These are phyloP conservation scores for Ophiobolus disseminans DNA, from an alignment of 2,329 filamentous ascomycete genomes.

Conservation along the genomic window DNA sequence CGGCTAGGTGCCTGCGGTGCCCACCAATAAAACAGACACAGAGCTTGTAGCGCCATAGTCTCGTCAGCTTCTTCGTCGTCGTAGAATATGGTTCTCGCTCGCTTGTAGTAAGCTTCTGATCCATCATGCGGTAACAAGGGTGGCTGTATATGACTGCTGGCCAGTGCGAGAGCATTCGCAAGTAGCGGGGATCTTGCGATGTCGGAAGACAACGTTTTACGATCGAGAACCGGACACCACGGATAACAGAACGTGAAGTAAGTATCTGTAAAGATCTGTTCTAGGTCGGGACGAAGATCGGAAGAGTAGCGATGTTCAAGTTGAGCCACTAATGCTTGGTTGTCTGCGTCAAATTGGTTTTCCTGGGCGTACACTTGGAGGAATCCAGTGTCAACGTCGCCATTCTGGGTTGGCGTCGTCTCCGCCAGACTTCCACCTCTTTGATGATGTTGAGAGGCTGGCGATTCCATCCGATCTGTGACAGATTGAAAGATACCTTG, in stretches of 20 bases:
- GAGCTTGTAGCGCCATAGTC: conserved; percentile 23
- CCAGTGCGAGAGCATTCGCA: conserved; percentile 27
- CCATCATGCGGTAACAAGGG: conserved; percentile 28
- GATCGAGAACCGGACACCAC: conserved; percentile 32
- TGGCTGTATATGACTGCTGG: conserved; percentile 28
- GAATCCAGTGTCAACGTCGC: conserved; percentile 27
- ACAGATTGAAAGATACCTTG: conserved; percentile 7
- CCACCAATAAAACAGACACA: conserved; percentile 34
- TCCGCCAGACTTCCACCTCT: conserved; percentile 14
- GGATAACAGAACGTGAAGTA: conserved; percentile 30
- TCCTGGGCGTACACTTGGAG: conserved; percentile 26
- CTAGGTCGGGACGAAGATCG: conserved; percentile 21
- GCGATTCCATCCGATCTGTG: conserved; percentile 4
- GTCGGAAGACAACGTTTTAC: conserved; percentile 16
- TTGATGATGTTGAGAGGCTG: conserved; percentile 6
- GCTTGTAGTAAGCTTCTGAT: conserved; percentile 26
- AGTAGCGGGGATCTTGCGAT: conserved; percentile 26
- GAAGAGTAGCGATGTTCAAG: conserved; percentile 24
- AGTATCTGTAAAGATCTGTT: conserved; percentile 28
- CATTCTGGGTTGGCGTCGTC: conserved; percentile 22
- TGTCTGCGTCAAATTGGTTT: conserved; percentile 28
- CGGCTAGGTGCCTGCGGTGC: conserved; percentile 25
- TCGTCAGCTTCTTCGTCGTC: conserved; percentile 29
- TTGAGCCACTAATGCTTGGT: conserved; percentile 28
- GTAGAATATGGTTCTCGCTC: conserved; percentile 28